Percentiles rank a stretch among this genome's conserved stretches.
These are phyloP conservation scores for Rhizophora apiculata DNA, from an alignment of 345 rosid genomes.

Conservation along the genomic window DNA sequence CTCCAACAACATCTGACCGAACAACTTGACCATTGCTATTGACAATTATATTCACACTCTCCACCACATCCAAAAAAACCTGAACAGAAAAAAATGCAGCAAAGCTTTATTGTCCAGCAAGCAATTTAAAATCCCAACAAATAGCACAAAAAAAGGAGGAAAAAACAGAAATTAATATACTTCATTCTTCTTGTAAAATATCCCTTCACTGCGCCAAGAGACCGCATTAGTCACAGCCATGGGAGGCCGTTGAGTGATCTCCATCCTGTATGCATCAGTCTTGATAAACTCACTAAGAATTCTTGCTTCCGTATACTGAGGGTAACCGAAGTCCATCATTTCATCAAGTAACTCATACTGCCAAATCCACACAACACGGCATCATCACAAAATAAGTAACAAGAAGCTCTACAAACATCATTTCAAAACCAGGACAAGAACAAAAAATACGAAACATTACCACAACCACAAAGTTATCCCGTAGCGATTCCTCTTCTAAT, in stretches of 20 bases:
- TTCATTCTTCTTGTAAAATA: slow-evolving; percentile 86
- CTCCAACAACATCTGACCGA: slow-evolving; percentile 95
- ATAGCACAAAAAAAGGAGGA: neutral
- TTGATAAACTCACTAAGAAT: slow-evolving; percentile 93
- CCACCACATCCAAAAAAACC: slow-evolving; percentile 96
- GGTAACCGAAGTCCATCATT: slow-evolving; percentile 98
- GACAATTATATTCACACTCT: slow-evolving; percentile 91
- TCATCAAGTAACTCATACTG: slow-evolving; percentile 98
- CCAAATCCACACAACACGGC: slow-evolving; percentile 17
- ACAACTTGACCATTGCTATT: slow-evolving; percentile 94
- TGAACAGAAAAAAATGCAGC: slow-evolving; percentile 27
- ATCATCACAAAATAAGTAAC: neutral
- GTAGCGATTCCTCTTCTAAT: slow-evolving; percentile 90
- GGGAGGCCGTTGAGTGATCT: slow-evolving; percentile 91
- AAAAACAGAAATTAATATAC: slow-evolving; percentile 32
- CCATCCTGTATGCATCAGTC: slow-evolving; percentile 98
- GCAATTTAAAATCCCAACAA: slow-evolving; percentile 1
- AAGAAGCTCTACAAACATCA: too few species aligned
- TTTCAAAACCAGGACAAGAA: too few species aligned
- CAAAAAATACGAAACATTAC: slow-evolving; percentile 37
- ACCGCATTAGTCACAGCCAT: slow-evolving; percentile 99
- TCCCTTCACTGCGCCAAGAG: slow-evolving; percentile 97
- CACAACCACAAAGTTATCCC: slow-evolving; percentile 99
- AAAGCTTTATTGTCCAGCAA: slow-evolving; percentile 9
- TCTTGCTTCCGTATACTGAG: slow-evolving; percentile 89